A percentile compares a stretch with the other conserved stretches of the same genome.
These are phyloP conservation scores for Eucalyptus polybractea DNA, from an alignment of 345 rosid genomes.

Conservation along the genomic window DNA sequence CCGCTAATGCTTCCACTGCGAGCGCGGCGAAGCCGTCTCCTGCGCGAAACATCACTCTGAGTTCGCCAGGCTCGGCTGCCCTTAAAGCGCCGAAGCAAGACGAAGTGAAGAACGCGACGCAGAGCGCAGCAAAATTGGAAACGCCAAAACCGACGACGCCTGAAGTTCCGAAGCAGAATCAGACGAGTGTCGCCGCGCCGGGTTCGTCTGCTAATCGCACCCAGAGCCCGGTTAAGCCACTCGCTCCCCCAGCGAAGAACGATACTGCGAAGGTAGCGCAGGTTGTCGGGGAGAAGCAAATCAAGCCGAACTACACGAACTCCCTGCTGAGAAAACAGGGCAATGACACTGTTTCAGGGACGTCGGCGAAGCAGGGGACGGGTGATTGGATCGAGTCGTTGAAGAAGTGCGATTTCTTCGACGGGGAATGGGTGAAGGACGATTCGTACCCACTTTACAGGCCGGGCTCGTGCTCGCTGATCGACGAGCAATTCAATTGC, in stretches of 20 bases:
- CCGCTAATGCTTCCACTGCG: neutral
- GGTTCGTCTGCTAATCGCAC: neutral
- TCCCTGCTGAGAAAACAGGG: constrained; percentile 23
- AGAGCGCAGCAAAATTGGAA: neutral
- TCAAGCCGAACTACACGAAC: constrained; percentile 23
- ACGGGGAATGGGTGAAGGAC: constrained; percentile 82
- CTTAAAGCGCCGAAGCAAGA: neutral
- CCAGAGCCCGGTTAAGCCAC: neutral
- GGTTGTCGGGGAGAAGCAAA: neutral
- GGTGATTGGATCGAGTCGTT: constrained; percentile 29
- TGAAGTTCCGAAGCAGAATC: neutral
- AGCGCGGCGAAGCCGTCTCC: neutral
- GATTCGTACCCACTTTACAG: constrained; percentile 89
- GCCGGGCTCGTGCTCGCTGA: constrained; percentile 71
- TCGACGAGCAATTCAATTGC: constrained; percentile 84
- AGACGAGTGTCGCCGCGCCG: neutral
- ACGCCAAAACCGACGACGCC: neutral
- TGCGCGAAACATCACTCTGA: neutral
- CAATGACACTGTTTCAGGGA: constrained; percentile 4
- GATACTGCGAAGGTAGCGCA: constrained; percentile 5
- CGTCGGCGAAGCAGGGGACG: constrained; percentile 18
- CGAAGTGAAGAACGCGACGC: neutral
- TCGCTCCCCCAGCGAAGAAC: neutral
- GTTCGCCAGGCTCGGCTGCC: neutral
- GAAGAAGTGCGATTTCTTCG: constrained; percentile 65